phyloP scores from a whole-genome alignment of 202 grass and related monocot genomes.

The Setaria viridis region DNA sequence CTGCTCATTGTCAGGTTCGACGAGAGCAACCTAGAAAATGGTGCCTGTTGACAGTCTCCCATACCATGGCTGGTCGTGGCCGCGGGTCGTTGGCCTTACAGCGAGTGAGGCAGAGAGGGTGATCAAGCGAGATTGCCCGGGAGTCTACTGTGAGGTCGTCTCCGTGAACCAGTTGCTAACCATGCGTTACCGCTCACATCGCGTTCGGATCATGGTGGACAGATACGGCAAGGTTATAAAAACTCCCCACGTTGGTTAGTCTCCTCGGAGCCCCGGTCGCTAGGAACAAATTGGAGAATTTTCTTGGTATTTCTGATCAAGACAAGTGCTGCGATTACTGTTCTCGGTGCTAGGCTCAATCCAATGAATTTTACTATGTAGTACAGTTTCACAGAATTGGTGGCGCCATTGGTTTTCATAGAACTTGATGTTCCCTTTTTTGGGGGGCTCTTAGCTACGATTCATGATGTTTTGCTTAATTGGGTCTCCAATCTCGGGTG shows the following conservation, averaged over 20 bases:
- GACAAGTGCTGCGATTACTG: background rate
- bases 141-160: slow-evolving; percentile 6
- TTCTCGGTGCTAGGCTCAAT: background rate
- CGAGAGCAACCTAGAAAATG: background rate
- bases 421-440: background rate
- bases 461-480: background rate
- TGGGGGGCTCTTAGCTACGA: background rate
- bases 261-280: background rate
- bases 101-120: background rate
- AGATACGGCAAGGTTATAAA: background rate
- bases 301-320: background rate
- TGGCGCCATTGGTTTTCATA: background rate
- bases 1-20: background rate
- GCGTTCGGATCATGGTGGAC: slow-evolving; percentile 11
- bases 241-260: background rate
- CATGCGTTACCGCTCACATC: background rate
- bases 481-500: background rate
- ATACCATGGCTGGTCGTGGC: background rate
- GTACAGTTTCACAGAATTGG: too few species aligned
- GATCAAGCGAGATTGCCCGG: background rate
- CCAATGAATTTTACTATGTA: too few species aligned
- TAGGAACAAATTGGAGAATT: background rate
- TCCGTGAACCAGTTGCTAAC: background rate
- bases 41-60: background rate
- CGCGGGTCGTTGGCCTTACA: background rate